Base-by-base conservation (phyloP, 2,329 filamentous ascomycete genomes). In the Herpotrichia juniperi region DNA sequence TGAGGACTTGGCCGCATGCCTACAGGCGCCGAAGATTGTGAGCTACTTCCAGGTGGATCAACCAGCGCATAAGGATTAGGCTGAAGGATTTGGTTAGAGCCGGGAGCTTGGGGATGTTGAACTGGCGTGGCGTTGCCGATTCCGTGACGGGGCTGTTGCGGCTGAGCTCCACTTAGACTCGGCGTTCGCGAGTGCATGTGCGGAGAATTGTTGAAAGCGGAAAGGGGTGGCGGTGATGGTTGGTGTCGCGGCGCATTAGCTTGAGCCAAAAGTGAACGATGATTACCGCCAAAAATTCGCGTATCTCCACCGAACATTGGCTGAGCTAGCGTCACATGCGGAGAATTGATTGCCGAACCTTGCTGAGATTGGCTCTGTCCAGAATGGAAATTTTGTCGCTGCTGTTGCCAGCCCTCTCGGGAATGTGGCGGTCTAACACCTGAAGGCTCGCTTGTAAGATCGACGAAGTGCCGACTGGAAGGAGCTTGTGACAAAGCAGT, bases 31-130 rank as follows among this genome's bases (percentile, higher is more conserved):
- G 65, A 51, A n/a, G 64, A 50, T 44, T 68, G 66, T 17, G 59
- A 59, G 30, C 55, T 53, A 34, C 50, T 58, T 7, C 68, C 64
- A 26, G 68, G 60, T n/a, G 69, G 70, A 48, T 74, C 69, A 1
- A 74, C 68, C 46, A 71, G 68, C 14, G 67, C 65, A 50, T 73
- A 74, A 9, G 71, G 71, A 49, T 74, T 74, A 16, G 71, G 68
- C 39, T 73, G 68, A 19, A 74, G 50, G 8, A 72, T 68, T 48
- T 71, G 68, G 17, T 60, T 58, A 22, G 61, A 54, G 14, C 57
- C 56, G 19, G 62, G 43, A 45, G 54, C 43, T 32, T 59, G 56
- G 2, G 53, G 56, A 43, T 62, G 62, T 31, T 62, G 62, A 34
- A 58, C 48, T 19, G 64, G 44, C 34, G 61, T 56, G 12, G 62